Conservation (phyloP, 805 yeast genomes). For the Lipomyces mesembrius region DNA sequence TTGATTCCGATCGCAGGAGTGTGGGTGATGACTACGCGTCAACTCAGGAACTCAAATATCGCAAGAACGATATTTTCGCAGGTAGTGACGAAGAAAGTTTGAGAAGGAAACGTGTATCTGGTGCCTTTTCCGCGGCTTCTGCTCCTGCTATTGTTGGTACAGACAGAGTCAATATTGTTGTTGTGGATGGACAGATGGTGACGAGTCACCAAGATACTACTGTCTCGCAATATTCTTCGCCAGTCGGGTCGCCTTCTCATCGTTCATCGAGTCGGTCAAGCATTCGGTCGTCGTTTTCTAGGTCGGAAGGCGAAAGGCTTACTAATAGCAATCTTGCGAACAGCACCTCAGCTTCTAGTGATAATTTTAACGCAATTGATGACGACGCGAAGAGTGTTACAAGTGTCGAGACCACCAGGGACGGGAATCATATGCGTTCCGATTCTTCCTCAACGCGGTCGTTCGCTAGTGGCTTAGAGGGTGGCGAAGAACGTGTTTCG, state of each 20-base stretch:
- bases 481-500: slow-evolving; percentile 21
- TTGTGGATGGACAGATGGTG: slow-evolving; percentile 33
- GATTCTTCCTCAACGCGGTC: slow-evolving; percentile 8
- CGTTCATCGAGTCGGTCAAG: slow-evolving; percentile 33
- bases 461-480: slow-evolving; percentile 1
- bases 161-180: slow-evolving; percentile 32
- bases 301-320: slow-evolving; percentile 2
- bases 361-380: not conserved
- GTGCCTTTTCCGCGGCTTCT: slow-evolving; percentile 20
- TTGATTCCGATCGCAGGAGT: slow-evolving; percentile 29
- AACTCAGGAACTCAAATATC: slow-evolving; percentile 14
- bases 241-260: slow-evolving; percentile 16
- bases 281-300: slow-evolving; percentile 22
- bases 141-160: slow-evolving; percentile 36
- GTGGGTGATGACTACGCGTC: slow-evolving; percentile 23
- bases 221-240: slow-evolving; percentile 21
- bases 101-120: slow-evolving; percentile 27
- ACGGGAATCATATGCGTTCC: slow-evolving; percentile 1
- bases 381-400: slow-evolving; percentile 20
- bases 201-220: slow-evolving; percentile 19
- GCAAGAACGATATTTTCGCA: slow-evolving; percentile 11
- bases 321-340: not conserved
- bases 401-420: slow-evolving; percentile 24
- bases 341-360: not conserved
- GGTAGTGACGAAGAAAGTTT: slow-evolving; percentile 8